Conservation (phyloP, 129 eudicot genomes). For the Oenanthe sinensis region DNA sequence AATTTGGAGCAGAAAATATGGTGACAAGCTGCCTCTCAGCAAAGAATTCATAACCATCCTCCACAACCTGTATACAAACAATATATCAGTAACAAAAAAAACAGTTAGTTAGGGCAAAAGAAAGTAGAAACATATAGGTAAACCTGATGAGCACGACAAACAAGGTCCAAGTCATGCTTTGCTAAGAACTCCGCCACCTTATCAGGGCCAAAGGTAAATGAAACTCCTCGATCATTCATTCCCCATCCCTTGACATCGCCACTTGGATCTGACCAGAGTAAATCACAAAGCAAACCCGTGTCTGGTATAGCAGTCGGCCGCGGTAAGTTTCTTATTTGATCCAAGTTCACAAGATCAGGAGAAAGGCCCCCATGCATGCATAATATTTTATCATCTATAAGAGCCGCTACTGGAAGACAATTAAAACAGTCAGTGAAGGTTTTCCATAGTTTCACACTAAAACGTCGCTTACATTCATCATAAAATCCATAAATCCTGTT, state of each 20-base stretch:
- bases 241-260: conserved; percentile 1
- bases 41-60: conserved; percentile 9
- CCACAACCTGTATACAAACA: not conserved
- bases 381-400: conserved; percentile 1
- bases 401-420: conserved; percentile 9
- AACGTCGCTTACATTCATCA: conserved; percentile 9
- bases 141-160: conserved; percentile 9
- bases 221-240: conserved; percentile 8
- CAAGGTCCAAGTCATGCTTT: conserved; percentile 12
- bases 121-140: not conserved
- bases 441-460: conserved; percentile 8
- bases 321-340: not conserved
- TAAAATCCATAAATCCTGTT: conserved; percentile 7
- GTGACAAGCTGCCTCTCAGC: conserved; percentile 10
- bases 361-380: conserved; percentile 8
- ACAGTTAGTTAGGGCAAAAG: not conserved
- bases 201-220: conserved; percentile 4
- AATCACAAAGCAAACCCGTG: conserved; percentile 2
- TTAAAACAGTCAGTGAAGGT: conserved; percentile 1
- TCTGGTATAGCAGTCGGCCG: conserved; percentile 3
- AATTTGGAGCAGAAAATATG: conserved; percentile 8
- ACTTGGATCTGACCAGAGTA: conserved; percentile 8
- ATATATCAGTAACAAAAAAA: not conserved
- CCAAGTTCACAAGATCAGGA: conserved; percentile 8
- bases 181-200: conserved; percentile 6